Evolutionary conservation across 192 early-diverging fungal genomes (phyloP), one percentile per base, ranked within the genome.

Genomic region (Piromyces finnis): DNA sequence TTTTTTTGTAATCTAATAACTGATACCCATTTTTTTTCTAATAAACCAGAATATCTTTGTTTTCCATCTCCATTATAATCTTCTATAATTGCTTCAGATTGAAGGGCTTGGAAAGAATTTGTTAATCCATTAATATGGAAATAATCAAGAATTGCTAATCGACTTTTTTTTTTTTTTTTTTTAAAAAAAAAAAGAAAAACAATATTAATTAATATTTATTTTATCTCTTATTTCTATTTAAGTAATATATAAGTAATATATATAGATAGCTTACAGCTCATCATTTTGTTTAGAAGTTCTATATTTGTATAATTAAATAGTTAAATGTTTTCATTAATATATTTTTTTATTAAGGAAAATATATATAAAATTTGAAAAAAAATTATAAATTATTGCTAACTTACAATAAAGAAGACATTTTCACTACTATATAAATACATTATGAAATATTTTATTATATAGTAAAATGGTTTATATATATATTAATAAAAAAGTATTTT

Each of bases 1-100:
- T 96, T 97, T 82, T 94, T 95, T 82, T 97, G 95, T 81, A 97
- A 85, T 14, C 97, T 87, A 79, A 97, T 93, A 13, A 97, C 92
- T n/a, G 94, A 95, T 17, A 93, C 94, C 97, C 97, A 98, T 82
- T 98, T 98, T 84, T 94, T 94, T 84, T 96, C 93, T 59, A 96
- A 84, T 77, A 95, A 80, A 32, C 93, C 94, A 29, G 94, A 86
- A 78, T 90, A 93, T 81, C 91, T 91, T 84, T 93, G 91, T 82
- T 93, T 93, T 17, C 91, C 87, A 81, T 93, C 94, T 3, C 90
- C 87, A 27, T 86, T 86, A 81, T 92, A 94, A 39, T 91, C 92
- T 30, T 90, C 88, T 81, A 95, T 88, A 77, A 85, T 86, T 29
- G 94, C 87, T 83, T 98, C 96, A 26, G 80, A 84, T 81, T 89